Percentiles rank a stretch among this genome's conserved stretches.
Evolutionary conservation across 176 grass and related monocot species (phyloP).

Genomic region (Zea luxurians): DNA sequence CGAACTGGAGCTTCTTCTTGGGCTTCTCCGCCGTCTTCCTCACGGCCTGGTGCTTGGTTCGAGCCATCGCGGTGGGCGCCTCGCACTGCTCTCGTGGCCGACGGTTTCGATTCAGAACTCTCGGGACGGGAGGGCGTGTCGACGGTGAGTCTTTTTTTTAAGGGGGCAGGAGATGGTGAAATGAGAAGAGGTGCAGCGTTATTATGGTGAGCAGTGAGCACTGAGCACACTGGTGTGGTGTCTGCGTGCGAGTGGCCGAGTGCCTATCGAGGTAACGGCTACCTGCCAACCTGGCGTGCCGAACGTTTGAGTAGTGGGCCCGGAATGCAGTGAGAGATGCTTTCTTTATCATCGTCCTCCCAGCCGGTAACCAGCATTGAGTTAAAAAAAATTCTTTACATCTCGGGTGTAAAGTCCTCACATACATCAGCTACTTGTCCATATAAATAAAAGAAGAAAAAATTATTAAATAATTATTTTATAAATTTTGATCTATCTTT

Average conservation of each 20-base stretch:
- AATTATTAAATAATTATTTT: no score
- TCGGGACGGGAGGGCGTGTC: background rate
- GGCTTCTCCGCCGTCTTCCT: background rate
- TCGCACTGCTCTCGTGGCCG: background rate
- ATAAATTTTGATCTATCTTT: no score
- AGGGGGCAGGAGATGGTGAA: background rate
- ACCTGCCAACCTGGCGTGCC: background rate
- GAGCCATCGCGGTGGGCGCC: slow-evolving; percentile 11
- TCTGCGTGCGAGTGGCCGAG: no score
- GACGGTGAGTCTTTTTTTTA: background rate
- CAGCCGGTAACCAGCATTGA: no score
- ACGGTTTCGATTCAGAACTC: background rate
- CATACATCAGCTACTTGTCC: no score
- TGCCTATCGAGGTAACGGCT: background rate
- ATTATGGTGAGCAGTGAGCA: background rate
- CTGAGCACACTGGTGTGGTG: background rate
- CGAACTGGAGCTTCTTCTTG: slow-evolving; percentile 39
- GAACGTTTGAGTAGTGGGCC: background rate
- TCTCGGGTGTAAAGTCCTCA: no score
- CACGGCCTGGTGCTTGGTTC: slow-evolving; percentile 22
- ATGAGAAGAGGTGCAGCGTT: background rate
- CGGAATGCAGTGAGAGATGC: background rate
- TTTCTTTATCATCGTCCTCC: no score
- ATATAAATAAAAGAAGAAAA: no score
- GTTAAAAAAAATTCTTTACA: no score